phyloP scores from a whole-genome alignment of 2,329 filamentous ascomycete species.

The Corniculantispora saksenae region DNA sequence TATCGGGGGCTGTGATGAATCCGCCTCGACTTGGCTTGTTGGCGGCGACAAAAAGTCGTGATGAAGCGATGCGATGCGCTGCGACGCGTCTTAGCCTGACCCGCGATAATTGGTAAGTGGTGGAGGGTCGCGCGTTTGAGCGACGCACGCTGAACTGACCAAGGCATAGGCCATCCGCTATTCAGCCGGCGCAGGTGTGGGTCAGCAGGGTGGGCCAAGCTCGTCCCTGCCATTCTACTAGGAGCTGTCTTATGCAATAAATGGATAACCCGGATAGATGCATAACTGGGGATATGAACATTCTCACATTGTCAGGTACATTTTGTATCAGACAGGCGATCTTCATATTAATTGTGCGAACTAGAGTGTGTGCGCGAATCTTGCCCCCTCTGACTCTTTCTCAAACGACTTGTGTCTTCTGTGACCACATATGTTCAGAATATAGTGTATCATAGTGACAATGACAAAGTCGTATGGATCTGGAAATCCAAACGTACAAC shows the following conservation, averaged over 20 bases:
- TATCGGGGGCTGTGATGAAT: slow-evolving; percentile 26
- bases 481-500: not conserved
- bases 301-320: not conserved
- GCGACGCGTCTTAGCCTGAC: slow-evolving; percentile 18
- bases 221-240: not conserved
- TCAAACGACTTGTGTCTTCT: no score
- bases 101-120: slow-evolving; percentile 17
- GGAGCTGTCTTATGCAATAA: slow-evolving; percentile 4
- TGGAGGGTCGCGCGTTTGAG: slow-evolving; percentile 13
- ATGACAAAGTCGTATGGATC: not conserved
- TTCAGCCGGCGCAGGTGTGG: slow-evolving; percentile 13
- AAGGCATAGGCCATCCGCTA: slow-evolving; percentile 5
- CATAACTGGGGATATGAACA: not conserved
- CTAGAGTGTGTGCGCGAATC: no score
- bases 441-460: not conserved
- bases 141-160: not conserved
- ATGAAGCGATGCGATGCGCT: slow-evolving; percentile 20
- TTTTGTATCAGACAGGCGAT: not conserved
- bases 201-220: not conserved
- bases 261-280: not conserved
- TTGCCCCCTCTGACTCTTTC: no score
- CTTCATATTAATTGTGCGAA: no score
- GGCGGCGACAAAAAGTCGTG: slow-evolving; percentile 14
- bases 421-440: no score
- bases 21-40: slow-evolving; percentile 12